Evolutionary conservation across 1,284 basidiomycete genomes (phyloP), one percentile per base, ranked within the genome.

Genomic region (Phylloporus sp.): DNA sequence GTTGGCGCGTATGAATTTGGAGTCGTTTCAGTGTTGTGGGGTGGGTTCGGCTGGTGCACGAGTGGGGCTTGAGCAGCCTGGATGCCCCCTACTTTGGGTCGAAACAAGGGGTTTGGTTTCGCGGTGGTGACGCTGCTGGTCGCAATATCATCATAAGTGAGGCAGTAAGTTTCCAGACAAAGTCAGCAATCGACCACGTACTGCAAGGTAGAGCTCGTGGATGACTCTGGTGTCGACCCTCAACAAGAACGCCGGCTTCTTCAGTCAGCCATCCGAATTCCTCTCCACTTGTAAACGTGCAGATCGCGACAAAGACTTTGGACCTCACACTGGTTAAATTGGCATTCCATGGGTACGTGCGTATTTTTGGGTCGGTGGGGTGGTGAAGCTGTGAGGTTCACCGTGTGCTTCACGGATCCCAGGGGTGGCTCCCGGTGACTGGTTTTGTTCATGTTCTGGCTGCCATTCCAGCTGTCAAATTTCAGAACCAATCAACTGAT

Each of bases 281-380:
- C 49, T 95, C 91, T 63, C 88, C 84, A 70, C 85, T 88, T 2
- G 97, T 96, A 80, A 97, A 99, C 0, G 97, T 99, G 84, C 97
- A 99, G 20, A 99, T 81, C 5, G 99, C 95, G 59, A 98, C 97
- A 75, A 99, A 99, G 67, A 97, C 94, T 81, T 99, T 97, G 72
- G 94, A n/a, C n/a, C 91, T 98, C 97, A 99, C 79, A 99, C 97
- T 65, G n/a, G 89, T 85, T 53, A 99, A 80, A 75, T 99, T 96
- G 23, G 96, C 97, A 75, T 99, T 98, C 80, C n/a, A n/a, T n/a
- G n/a, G n/a, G n/a, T n/a, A n/a, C n/a, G n/a, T n/a, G n/a, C n/a
- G n/a, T n/a, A n/a, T n/a, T n/a, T n/a, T n/a, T n/a, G n/a, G n/a
- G n/a, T n/a, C n/a, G n/a, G n/a, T n/a, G n/a, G n/a, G n/a, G n/a